phyloP scores from a whole-genome alignment of 2,329 filamentous ascomycete genomes.

The Plenodomus lindquistii region DNA sequence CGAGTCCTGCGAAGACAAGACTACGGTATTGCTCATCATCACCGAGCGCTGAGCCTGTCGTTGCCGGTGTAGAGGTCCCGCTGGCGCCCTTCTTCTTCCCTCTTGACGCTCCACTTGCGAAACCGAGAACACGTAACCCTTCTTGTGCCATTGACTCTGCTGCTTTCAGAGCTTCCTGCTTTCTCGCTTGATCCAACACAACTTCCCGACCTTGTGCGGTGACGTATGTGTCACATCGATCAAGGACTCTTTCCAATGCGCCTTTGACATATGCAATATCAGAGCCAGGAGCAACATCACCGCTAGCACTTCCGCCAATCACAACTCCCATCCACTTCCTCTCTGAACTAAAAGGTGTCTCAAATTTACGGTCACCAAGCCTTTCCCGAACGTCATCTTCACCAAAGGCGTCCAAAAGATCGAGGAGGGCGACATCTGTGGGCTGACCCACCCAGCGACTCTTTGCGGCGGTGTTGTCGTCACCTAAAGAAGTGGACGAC shows the following conservation, averaged over 20 bases:
- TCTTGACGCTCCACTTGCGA: constrained; percentile 76
- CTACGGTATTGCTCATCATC: constrained; percentile 79
- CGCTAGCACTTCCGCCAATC: constrained; percentile 59
- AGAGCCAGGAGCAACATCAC: constrained; percentile 60
- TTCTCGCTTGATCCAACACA: constrained; percentile 75
- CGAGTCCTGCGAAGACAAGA: constrained; percentile 85
- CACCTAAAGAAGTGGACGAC: constrained; percentile 73
- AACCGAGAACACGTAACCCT: constrained; percentile 87
- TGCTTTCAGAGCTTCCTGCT: constrained; percentile 74
- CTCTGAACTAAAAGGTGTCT: constrained; percentile 95
- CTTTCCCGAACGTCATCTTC: constrained; percentile 90
- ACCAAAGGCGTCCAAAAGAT: constrained; percentile 85
- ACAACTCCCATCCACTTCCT: constrained; percentile 99
- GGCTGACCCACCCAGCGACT: constrained; percentile 97
- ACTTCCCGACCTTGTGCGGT: constrained; percentile 85
- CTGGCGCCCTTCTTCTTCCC: constrained; percentile 32
- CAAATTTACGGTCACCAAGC: constrained; percentile 77
- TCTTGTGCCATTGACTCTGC: constrained; percentile 86
- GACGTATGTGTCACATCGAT: constrained; percentile 87
- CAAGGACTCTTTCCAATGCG: constrained; percentile 83
- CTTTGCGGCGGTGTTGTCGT: constrained; percentile 65
- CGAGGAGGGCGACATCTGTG: constrained; percentile 95
- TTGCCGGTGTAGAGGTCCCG: constrained; percentile 35
- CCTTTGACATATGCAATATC: constrained; percentile 96
- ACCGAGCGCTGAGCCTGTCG: constrained; percentile 35